Evolutionary conservation across 2,329 filamentous ascomycete genomes (phyloP).

Genomic region (Pestalotiopsis sp.): DNA sequence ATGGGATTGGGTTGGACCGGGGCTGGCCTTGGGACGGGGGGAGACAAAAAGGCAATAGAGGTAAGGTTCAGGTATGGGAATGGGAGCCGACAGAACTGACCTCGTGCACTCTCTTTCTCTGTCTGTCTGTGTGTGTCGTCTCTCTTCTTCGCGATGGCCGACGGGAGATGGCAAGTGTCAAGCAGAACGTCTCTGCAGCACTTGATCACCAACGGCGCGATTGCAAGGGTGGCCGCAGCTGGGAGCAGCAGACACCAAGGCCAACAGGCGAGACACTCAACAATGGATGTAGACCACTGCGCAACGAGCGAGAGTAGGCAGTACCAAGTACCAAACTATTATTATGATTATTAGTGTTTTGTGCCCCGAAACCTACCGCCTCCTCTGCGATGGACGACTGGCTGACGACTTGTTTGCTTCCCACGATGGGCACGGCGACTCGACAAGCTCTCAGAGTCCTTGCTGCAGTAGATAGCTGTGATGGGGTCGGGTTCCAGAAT

Average conservation of each 20-base stretch:
- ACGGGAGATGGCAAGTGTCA: constrained; percentile 6
- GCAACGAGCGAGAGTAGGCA: neutral
- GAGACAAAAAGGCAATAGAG: neutral
- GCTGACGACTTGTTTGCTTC: neutral
- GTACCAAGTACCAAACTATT: neutral
- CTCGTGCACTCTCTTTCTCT: neutral
- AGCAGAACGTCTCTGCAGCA: neutral
- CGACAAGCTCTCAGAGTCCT: neutral
- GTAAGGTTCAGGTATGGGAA: neutral
- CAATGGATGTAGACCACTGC: neutral
- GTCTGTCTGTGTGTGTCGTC: too few species aligned
- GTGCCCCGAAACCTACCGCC: neutral
- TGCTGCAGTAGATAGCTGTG: neutral
- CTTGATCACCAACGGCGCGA: neutral
- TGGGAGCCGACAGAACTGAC: neutral
- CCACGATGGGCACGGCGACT: neutral
- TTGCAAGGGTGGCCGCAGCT: constrained; percentile 1
- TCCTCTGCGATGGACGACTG: too few species aligned
- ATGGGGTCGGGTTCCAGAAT: neutral
- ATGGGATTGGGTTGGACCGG: neutral
- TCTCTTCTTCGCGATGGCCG: too few species aligned
- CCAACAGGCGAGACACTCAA: neutral
- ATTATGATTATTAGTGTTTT: neutral
- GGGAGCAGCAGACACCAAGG: constrained; percentile 2
- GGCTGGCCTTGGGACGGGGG: neutral